phyloP scores from a whole-genome alignment of 2,329 filamentous ascomycete species.

The Sporothrix curviconia region DNA sequence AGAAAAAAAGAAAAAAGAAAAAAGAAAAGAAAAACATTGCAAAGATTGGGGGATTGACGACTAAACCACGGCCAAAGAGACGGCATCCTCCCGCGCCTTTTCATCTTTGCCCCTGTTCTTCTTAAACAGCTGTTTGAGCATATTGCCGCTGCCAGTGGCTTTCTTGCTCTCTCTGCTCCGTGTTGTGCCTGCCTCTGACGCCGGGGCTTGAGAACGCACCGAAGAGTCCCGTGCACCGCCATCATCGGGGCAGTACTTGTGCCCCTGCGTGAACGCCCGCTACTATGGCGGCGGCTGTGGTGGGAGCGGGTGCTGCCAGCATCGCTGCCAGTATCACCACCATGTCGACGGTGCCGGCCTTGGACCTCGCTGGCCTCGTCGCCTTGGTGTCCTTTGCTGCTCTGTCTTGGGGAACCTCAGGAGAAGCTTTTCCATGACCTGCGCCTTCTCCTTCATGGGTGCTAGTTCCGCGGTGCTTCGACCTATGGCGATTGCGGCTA shows the following conservation, averaged over 20 bases:
- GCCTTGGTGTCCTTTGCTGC: conserved; percentile 23
- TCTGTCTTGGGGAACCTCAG: conserved; percentile 24
- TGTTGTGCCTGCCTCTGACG: background rate
- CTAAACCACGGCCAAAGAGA: no score
- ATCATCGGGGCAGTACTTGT: no score
- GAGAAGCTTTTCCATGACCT: background rate
- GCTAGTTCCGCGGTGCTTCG: conserved; percentile 14
- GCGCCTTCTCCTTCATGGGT: conserved; percentile 8
- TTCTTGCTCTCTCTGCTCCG: conserved; percentile 34
- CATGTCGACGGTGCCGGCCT: conserved; percentile 25
- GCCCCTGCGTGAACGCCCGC: conserved; percentile 22
- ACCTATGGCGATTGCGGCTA: conserved; percentile 20
- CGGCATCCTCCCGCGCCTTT: no score
- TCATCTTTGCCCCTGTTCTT: conserved; percentile 46
- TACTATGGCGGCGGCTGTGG: conserved; percentile 30
- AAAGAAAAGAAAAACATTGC: no score
- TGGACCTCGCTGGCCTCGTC: conserved; percentile 26
- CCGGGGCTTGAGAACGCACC: conserved; percentile 26
- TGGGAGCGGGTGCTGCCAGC: background rate
- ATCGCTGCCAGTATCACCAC: conserved; percentile 23
- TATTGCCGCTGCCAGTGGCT: conserved; percentile 29
- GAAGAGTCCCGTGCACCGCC: no score
- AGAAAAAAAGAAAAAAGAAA: no score
- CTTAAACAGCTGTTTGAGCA: conserved; percentile 54
- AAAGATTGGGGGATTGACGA: no score